Evolutionary conservation across 2,329 filamentous ascomycete species (phyloP).

Genomic region (Sporothrix protearum): DNA sequence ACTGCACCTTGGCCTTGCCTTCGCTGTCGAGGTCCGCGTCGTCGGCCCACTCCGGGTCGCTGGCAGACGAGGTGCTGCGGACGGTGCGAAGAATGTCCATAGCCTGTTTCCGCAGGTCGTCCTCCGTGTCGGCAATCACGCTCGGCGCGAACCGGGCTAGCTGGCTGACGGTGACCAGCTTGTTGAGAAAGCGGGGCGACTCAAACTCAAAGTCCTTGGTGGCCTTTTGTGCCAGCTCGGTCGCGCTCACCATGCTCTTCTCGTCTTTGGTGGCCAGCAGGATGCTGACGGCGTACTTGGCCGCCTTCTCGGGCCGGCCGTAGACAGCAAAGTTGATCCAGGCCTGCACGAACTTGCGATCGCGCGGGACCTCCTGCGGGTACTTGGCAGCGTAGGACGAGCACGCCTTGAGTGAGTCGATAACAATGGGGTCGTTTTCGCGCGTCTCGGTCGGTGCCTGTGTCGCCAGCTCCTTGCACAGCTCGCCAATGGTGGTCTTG

Average conservation of each 20-base stretch:
- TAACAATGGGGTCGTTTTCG: conserved; percentile 67
- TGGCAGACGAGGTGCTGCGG: conserved; percentile 43
- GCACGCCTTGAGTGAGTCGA: conserved; percentile 90
- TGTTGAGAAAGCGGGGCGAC: conserved; percentile 69
- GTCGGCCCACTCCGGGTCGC: conserved; percentile 55
- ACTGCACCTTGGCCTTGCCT: conserved; percentile 76
- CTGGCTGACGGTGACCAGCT: conserved; percentile 67
- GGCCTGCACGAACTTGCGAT: conserved; percentile 75
- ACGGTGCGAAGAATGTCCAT: conserved; percentile 70
- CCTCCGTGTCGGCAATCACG: conserved; percentile 68
- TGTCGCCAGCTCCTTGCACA: conserved; percentile 80
- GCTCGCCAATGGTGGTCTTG: conserved; percentile 84
- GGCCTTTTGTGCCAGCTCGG: conserved; percentile 73
- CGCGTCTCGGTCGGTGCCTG: conserved; percentile 69
- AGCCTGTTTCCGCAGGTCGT: conserved; percentile 75
- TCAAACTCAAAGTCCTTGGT: conserved; percentile 72
- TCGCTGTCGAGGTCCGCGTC: conserved; percentile 72
- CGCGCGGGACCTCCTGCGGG: conserved; percentile 74
- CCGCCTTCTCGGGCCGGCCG: conserved; percentile 74
- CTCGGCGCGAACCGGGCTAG: conserved; percentile 71
- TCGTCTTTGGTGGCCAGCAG: conserved; percentile 71
- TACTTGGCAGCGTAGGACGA: conserved; percentile 86
- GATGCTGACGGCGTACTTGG: conserved; percentile 92
- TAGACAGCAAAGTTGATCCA: conserved; percentile 79
- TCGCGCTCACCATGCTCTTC: conserved; percentile 76